These are phyloP conservation scores for Trichophaea hybrida DNA, from an alignment of 2,329 filamentous ascomycete species.

Conservation along the genomic window DNA sequence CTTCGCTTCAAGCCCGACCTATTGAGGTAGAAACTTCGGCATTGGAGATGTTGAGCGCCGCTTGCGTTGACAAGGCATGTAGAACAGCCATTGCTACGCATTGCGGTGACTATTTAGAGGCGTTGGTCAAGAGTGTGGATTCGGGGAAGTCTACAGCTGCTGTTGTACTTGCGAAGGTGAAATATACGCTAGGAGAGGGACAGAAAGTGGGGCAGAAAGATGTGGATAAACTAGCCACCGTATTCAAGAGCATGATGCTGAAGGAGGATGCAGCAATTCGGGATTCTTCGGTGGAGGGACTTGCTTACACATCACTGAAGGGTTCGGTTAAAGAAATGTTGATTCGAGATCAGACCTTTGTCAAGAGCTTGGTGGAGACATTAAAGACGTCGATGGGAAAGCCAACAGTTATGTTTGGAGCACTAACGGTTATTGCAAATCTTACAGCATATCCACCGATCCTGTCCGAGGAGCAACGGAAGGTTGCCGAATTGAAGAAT, in stretches of 20 bases:
- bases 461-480: slow-evolving; percentile 79
- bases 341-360: slow-evolving; percentile 50
- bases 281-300: slow-evolving; percentile 68
- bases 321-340: slow-evolving; percentile 73
- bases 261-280: slow-evolving; percentile 43
- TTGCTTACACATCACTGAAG: slow-evolving; percentile 82
- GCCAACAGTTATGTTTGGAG: slow-evolving; percentile 67
- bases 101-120: slow-evolving; percentile 74
- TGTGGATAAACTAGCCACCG: slow-evolving; percentile 49
- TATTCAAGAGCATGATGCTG: slow-evolving; percentile 53
- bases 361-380: slow-evolving; percentile 38
- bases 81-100: slow-evolving; percentile 73
- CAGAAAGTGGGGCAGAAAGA: slow-evolving; percentile 35
- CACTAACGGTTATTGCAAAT: slow-evolving; percentile 71
- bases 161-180: slow-evolving; percentile 58
- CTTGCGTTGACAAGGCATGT: slow-evolving; percentile 71
- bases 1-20: slow-evolving; percentile 49
- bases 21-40: slow-evolving; percentile 68
- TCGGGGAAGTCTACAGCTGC: slow-evolving; percentile 45
- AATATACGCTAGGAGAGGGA: slow-evolving; percentile 33
- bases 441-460: slow-evolving; percentile 65
- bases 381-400: slow-evolving; percentile 51
- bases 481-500: slow-evolving; percentile 79
- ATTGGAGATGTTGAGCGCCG: slow-evolving; percentile 78
- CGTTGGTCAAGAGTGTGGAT: slow-evolving; percentile 60